Evolutionary conservation across 352 stramenopile species (phyloP).

Genomic region (Phytophthora meadii): DNA sequence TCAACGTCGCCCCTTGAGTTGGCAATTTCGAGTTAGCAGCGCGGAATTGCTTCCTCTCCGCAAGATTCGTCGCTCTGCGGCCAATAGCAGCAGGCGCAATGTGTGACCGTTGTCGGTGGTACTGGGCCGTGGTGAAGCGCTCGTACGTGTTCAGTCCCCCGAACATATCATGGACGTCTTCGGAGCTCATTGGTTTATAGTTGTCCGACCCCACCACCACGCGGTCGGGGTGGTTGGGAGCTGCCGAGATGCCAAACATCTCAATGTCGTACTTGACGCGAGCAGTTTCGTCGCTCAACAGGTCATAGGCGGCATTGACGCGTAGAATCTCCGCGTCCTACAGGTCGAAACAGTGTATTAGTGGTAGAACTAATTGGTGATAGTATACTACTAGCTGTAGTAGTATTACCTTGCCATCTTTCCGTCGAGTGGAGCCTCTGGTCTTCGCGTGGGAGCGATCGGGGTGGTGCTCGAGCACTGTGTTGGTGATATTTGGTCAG

Average conservation of each 20-base stretch:
- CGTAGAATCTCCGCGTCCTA: constrained; percentile 62
- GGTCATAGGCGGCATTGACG: constrained; percentile 82
- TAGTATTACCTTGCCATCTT: constrained; percentile 39
- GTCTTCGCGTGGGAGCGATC: constrained; percentile 59
- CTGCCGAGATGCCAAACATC: constrained; percentile 65
- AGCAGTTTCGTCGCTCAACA: constrained; percentile 52
- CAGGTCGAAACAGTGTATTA: not conserved
- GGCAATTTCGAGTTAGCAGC: constrained; percentile 60
- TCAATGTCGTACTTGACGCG: constrained; percentile 79
- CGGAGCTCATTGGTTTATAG: constrained; percentile 75
- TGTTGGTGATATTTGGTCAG: not conserved
- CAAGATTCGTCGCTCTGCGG: constrained; percentile 62
- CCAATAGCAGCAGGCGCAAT: constrained; percentile 65
- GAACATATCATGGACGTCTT: constrained; percentile 82
- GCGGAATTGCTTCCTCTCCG: constrained; percentile 75
- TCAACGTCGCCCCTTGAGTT: constrained; percentile 62
- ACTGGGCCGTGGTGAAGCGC: constrained; percentile 82
- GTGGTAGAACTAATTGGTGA: not conserved
- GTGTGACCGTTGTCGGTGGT: constrained; percentile 62
- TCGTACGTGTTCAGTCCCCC: constrained; percentile 73
- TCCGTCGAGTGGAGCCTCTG: constrained; percentile 27
- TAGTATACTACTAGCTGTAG: not conserved
- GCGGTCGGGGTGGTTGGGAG: constrained; percentile 43
- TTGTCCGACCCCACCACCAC: constrained; percentile 26
- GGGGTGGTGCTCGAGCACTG: constrained; percentile 77